Conservation (phyloP, 1,284 basidiomycete species). For the Rhodotorula sp. region DNA sequence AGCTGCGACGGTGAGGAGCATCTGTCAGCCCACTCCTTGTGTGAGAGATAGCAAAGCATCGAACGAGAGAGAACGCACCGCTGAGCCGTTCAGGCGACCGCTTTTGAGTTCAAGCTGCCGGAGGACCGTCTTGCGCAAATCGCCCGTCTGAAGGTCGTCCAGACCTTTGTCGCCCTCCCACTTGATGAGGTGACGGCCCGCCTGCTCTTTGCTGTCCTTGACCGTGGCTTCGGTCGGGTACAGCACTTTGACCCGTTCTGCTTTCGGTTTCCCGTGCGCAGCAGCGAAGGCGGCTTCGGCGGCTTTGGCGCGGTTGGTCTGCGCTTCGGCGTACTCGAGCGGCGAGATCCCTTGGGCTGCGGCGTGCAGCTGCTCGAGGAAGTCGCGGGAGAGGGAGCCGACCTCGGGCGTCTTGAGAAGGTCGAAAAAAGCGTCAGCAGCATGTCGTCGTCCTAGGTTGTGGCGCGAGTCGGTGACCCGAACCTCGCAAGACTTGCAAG, state of each 20-base stretch:
- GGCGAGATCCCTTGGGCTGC: constrained; percentile 3
- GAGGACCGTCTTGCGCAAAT: not conserved
- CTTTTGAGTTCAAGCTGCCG: not conserved
- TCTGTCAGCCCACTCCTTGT: not conserved
- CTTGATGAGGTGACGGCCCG: not conserved
- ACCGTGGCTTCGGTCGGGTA: not conserved
- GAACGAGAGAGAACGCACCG: not conserved
- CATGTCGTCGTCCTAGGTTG: not conserved
- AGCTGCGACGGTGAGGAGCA: not conserved
- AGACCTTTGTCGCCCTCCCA: not conserved
- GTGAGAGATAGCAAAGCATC: too few relatives aligned
- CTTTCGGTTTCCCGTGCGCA: not conserved
- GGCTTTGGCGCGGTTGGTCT: not conserved
- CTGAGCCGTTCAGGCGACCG: not conserved
- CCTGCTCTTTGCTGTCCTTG: not conserved
- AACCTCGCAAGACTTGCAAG: not conserved
- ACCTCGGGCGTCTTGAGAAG: not conserved
- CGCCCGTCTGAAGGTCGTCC: not conserved
- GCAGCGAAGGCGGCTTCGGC: not conserved
- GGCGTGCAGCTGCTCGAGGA: constrained; percentile 10
- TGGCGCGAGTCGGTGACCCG: too few relatives aligned
- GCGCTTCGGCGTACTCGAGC: not conserved
- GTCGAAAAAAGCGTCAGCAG: not conserved
- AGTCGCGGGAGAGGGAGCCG: not conserved
- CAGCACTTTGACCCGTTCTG: not conserved